phyloP scores from a whole-genome alignment of 2,329 filamentous ascomycete genomes.

The Aaosphaeria arxii region DNA sequence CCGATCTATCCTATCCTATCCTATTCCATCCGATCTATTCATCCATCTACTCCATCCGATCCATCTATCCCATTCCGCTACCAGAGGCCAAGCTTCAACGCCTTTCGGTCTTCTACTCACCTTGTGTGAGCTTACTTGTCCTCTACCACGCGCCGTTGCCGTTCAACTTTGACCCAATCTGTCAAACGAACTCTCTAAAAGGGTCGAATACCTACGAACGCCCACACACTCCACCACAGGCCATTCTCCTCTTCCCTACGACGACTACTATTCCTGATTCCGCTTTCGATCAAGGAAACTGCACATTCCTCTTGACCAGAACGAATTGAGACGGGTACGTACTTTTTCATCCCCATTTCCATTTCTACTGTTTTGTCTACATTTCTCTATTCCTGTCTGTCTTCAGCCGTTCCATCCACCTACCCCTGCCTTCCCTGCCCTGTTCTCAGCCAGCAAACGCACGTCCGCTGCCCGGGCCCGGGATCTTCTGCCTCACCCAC shows the following conservation, averaged over 20 bases:
- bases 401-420: background rate
- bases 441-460: too few relatives aligned
- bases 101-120: background rate
- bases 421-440: too few relatives aligned
- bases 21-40: background rate
- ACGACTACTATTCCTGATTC: background rate
- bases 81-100: conserved; percentile 6
- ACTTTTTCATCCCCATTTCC: conserved; percentile 1
- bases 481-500: background rate
- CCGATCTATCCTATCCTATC: conserved; percentile 8
- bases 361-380: background rate
- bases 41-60: background rate
- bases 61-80: conserved; percentile 3
- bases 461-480: too few relatives aligned
- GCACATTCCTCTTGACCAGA: background rate
- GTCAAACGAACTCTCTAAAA: conserved; percentile 5
- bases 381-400: background rate
- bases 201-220: too few relatives aligned
- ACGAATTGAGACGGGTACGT: conserved; percentile 14
- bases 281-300: background rate
- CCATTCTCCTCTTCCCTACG: background rate
- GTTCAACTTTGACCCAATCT: conserved; percentile 6
- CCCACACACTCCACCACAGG: too few relatives aligned
- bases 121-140: background rate
- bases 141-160: conserved; percentile 1